Evolutionary conservation across 352 stramenopile genomes (phyloP), one percentile per base, ranked within the genome.

Genomic region (Globisporangium paroecandrum): DNA sequence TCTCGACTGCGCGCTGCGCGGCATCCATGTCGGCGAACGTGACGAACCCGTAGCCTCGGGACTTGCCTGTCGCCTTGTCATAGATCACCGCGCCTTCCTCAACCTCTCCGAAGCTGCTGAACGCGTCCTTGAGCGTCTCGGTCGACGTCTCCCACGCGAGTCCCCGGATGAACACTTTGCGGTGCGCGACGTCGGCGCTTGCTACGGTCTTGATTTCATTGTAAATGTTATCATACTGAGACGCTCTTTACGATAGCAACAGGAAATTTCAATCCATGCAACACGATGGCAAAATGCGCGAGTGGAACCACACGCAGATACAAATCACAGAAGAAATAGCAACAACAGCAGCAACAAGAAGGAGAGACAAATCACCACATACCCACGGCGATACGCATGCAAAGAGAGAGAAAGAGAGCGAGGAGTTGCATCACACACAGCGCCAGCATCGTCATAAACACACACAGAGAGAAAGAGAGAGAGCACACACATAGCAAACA

Each of bases 131-230:
- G 53, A 94, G 69, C 27, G 65, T 53, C 51, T 89, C 78, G 38
- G 68, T 77, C 64, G 73, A 81, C 32, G 78, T 89, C 68, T 89
- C 73, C 76, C 76, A 85, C 41, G 85, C 73, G 53, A 94, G 75
- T 13, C 79, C 81, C 56, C 77, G 76, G 69, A 94, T 79, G 70
- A 90, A 88, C 46, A 94, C 77, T 66, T 90, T 90, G 69, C 86
- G 77, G 61, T 90, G 79, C 49, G 70, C 69, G n/a, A 90, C 59
- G 71, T 85, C 77, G 29, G 72, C 73, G 59, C 76, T 87, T 22
- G 74, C 81, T 67, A 79, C 74, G 29, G 74, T 67, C 71, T 86
- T 89, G 64, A 94, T 78, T 70, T 85, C 78, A 56, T 79, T 65
- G 59, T 83, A 79, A 61, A 94, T 73, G 38, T 75, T 69, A 51